Percentiles rank a stretch among this genome's conserved stretches.
Conservation (phyloP, 495 filamentous ascomycete genomes). For the Viridothelium virens region DNA sequence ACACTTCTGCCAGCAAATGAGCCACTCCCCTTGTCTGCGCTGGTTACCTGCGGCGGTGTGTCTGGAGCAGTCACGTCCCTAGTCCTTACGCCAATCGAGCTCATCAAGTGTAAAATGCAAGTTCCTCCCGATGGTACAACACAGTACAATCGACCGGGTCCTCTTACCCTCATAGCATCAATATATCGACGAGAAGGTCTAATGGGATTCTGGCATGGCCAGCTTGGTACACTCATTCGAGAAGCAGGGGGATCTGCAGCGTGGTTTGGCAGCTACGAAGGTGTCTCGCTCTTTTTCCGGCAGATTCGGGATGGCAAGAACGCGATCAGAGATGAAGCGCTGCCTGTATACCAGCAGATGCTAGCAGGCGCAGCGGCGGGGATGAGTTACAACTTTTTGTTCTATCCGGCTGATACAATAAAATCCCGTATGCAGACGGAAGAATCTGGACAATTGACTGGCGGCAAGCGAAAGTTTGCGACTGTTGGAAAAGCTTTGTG, state of each 20-base stretch:
- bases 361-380: slow-evolving; percentile 84
- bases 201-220: slow-evolving; percentile 87
- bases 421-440: slow-evolving; percentile 94
- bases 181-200: slow-evolving; percentile 75
- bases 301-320: slow-evolving; percentile 22
- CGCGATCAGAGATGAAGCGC: slow-evolving; percentile 17
- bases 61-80: slow-evolving; percentile 87
- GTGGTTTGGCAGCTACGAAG: slow-evolving; percentile 95
- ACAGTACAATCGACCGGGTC: slow-evolving; percentile 34
- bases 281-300: slow-evolving; percentile 58
- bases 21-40: slow-evolving; percentile 57
- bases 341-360: slow-evolving; percentile 74
- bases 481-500: slow-evolving; percentile 62
- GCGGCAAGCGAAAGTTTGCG: slow-evolving; percentile 53
- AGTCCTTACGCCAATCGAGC: slow-evolving; percentile 87
- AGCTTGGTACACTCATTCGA: slow-evolving; percentile 83
- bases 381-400: slow-evolving; percentile 90
- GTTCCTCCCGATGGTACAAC: slow-evolving; percentile 46
- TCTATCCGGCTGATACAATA: slow-evolving; percentile 95
- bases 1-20: slow-evolving; percentile 11
- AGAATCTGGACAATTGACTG: slow-evolving; percentile 45
- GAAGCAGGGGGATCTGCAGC: slow-evolving; percentile 89
- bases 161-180: slow-evolving; percentile 58
- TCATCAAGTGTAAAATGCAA: slow-evolving; percentile 98
- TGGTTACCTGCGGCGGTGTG: slow-evolving; percentile 69